phyloP scores from a whole-genome alignment of 2,329 filamentous ascomycete species.

The Aspergillus thermomutatus region DNA sequence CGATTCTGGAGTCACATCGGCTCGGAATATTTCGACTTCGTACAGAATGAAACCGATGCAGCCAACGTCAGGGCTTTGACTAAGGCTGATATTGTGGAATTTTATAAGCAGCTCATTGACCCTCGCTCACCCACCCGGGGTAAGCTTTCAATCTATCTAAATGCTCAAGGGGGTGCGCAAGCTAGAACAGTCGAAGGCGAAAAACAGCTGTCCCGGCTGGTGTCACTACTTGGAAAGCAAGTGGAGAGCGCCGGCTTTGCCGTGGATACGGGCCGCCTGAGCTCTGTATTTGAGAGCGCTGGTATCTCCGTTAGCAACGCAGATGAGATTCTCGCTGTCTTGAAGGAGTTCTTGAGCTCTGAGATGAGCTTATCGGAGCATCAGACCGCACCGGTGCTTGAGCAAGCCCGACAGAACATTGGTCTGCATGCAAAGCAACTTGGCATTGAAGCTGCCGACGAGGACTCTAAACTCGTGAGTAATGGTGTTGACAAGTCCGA shows the following conservation, averaged over 20 bases:
- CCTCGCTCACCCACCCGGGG: slow-evolving; percentile 69
- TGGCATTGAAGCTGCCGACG: slow-evolving; percentile 38
- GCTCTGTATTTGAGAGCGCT: slow-evolving; percentile 43
- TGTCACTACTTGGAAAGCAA: slow-evolving; percentile 44
- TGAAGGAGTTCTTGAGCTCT: slow-evolving; percentile 51
- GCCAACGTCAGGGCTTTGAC: slow-evolving; percentile 69
- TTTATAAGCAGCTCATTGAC: slow-evolving; percentile 72
- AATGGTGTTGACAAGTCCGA: slow-evolving; percentile 23
- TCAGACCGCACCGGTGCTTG: slow-evolving; percentile 47
- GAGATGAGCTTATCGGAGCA: slow-evolving; percentile 49
- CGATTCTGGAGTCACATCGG: slow-evolving; percentile 83
- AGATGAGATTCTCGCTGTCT: slow-evolving; percentile 48
- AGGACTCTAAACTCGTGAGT: slow-evolving; percentile 19
- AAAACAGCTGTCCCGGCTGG: slow-evolving; percentile 46
- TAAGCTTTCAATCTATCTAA: slow-evolving; percentile 81
- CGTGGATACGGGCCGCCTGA: slow-evolving; percentile 41
- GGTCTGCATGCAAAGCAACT: slow-evolving; percentile 42
- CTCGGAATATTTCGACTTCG: slow-evolving; percentile 85
- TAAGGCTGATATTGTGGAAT: slow-evolving; percentile 75
- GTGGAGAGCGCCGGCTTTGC: slow-evolving; percentile 47
- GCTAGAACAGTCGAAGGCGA: slow-evolving; percentile 26
- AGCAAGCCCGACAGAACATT: slow-evolving; percentile 50
- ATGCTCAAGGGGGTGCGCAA: slow-evolving; percentile 63
- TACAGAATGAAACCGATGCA: slow-evolving; percentile 76
- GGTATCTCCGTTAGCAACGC: slow-evolving; percentile 47